These are phyloP conservation scores for Cryptococcus sp. DNA, from an alignment of 1,284 basidiomycete genomes.

Conservation along the genomic window DNA sequence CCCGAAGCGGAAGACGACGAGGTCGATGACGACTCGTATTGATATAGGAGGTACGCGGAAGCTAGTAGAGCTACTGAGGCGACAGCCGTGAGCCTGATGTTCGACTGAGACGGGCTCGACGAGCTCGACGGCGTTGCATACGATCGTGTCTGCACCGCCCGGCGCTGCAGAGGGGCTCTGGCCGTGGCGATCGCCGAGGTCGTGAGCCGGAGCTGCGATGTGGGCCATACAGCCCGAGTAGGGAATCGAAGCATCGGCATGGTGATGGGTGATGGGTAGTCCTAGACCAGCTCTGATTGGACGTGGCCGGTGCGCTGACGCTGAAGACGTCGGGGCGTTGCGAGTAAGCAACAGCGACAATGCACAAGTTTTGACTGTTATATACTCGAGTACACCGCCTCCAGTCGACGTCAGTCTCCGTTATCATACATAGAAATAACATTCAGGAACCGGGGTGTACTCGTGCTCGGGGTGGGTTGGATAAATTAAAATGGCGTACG, in stretches of 20 bases:
- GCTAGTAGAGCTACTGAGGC: slow-evolving; percentile 31
- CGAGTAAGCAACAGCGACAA: too few relatives aligned
- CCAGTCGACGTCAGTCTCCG: too few relatives aligned
- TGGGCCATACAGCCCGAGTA: not conserved
- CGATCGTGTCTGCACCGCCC: not conserved
- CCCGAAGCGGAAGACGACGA: not conserved
- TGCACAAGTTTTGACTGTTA: too few relatives aligned
- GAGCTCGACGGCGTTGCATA: slow-evolving; percentile 9
- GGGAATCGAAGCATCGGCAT: not conserved
- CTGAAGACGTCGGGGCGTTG: too few relatives aligned
- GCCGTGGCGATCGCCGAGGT: not conserved
- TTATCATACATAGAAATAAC: too few relatives aligned
- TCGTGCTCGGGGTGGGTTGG: too few relatives aligned
- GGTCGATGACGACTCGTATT: slow-evolving; percentile 26
- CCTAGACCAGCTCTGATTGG: too few relatives aligned
- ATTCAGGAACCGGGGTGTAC: too few relatives aligned
- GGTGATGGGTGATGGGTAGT: not conserved
- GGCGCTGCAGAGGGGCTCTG: not conserved
- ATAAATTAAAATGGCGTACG: too few relatives aligned
- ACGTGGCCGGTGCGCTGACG: too few relatives aligned
- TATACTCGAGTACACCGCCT: too few relatives aligned
- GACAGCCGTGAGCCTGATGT: slow-evolving; percentile 17
- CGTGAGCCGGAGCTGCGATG: not conserved
- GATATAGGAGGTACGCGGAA: slow-evolving; percentile 36
- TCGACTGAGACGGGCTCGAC: slow-evolving; percentile 9